phyloP scores from a whole-genome alignment of 257 asterid species.

The Rehmannia glutinosa region DNA sequence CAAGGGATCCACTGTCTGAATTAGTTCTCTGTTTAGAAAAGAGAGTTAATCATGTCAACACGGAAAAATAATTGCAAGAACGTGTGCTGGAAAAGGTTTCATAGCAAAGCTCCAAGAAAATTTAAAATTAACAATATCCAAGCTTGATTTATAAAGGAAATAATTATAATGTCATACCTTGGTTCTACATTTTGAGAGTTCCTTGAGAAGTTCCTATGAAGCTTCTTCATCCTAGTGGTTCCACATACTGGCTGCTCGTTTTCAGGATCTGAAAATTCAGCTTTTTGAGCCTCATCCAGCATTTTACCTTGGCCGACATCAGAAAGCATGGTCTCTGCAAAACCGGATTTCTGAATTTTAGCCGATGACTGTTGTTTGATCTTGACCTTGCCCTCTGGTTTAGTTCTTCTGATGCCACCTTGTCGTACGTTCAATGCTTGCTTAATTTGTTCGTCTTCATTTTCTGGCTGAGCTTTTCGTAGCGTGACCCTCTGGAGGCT shows the following conservation, averaged over 20 bases:
- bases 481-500: conserved; percentile 44
- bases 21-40: conserved; percentile 40
- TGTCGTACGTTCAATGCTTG: conserved; percentile 63
- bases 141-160: background rate
- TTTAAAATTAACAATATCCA: background rate
- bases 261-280: conserved; percentile 50
- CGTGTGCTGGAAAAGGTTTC: background rate
- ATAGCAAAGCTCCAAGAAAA: background rate
- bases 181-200: conserved; percentile 78
- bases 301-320: conserved; percentile 28
- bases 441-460: conserved; percentile 68
- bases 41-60: conserved; percentile 5
- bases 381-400: conserved; percentile 56
- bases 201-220: conserved; percentile 47
- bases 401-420: conserved; percentile 58
- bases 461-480: conserved; percentile 46
- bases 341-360: conserved; percentile 42
- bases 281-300: conserved; percentile 38
- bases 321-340: conserved; percentile 35
- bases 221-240: conserved; percentile 44
- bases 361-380: conserved; percentile 45
- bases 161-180: conserved; percentile 37
- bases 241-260: conserved; percentile 45
- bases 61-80: background rate
- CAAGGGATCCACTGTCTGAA: conserved; percentile 34